Evolutionary conservation across 2,329 filamentous ascomycete genomes (phyloP), one percentile per base, ranked within the genome.

Genomic region (Scopulariopsis brevicaulis): DNA sequence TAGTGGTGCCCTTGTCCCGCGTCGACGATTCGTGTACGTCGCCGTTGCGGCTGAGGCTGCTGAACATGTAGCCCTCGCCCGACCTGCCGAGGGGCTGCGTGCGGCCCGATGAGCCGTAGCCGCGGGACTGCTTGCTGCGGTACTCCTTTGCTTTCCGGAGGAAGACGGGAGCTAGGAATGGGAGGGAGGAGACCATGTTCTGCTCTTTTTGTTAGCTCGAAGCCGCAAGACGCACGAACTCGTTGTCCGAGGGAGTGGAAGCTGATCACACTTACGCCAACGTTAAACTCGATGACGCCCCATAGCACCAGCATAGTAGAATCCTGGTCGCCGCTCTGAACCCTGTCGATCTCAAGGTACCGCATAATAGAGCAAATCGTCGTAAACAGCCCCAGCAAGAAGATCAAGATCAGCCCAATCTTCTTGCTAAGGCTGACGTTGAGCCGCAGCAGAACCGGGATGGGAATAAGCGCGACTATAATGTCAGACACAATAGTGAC

Each of bases 271-370:
- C 77, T 64, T 71, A 81, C 78, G 12, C 79, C 79, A 34, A 81
- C 73, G 61, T 82, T 81, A 65, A 82, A 78, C 64, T 82, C 79
- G 58, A 82, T 77, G 2, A 75, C 77, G 4, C 79, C 79, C 79
- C 79, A 82, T 0, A 82, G 67, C 1, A 82, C 71, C 12, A 82
- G 69, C 74, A 79, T 77, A 4, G 79, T 81, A 0, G 79, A 80
- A 62, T 81, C 78, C 10, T 78, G 77, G 43, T 80, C 77, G 2
- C 75, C 76, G 14, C 68, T 67, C 18, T 76, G 74, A 46, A 82
- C 78, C 0, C 73, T 68, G 60, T 75, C 66, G 60, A 82, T 81
- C 62, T 81, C 77, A 0, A 72, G 67, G 59, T 81, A 76, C 14
- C 79, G 73, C 57, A 82, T 65, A 58, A 81, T 71, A 2, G 78